Evolutionary conservation across 2,329 filamentous ascomycete species (phyloP).

Genomic region (Exophiala bonariae): DNA sequence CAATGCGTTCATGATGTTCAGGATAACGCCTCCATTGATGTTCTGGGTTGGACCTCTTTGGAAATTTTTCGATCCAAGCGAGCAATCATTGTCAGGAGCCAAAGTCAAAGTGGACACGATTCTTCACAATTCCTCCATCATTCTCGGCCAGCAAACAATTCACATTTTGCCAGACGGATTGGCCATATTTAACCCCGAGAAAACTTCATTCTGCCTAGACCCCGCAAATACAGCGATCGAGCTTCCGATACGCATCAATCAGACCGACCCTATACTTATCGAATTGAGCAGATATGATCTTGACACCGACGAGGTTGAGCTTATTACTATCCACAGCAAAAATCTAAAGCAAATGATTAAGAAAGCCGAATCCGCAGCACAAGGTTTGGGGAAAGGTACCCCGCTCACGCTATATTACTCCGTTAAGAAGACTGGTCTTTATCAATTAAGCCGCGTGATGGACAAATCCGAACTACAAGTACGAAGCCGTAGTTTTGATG

Average conservation of each 20-base stretch:
- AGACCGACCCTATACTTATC: constrained; percentile 83
- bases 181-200: constrained; percentile 81
- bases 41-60: constrained; percentile 70
- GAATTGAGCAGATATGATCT: constrained; percentile 87
- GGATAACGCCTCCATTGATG: constrained; percentile 75
- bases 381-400: constrained; percentile 48
- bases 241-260: constrained; percentile 89
- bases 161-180: constrained; percentile 97
- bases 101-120: constrained; percentile 86
- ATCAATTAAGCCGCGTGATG: constrained; percentile 78
- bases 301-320: constrained; percentile 76
- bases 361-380: constrained; percentile 62
- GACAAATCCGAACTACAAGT: constrained; percentile 95
- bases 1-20: constrained; percentile 90
- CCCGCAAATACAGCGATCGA: constrained; percentile 59
- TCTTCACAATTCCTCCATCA: constrained; percentile 87
- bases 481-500: constrained; percentile 71
- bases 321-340: constrained; percentile 70
- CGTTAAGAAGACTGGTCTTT: constrained; percentile 84
- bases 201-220: constrained; percentile 78
- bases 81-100: constrained; percentile 89
- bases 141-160: constrained; percentile 94
- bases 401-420: constrained; percentile 70
- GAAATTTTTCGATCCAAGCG: constrained; percentile 86
- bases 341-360: constrained; percentile 73